Evolutionary conservation across 23 red algal genomes (phyloP).

Genomic region (Gracilariopsis chorda): DNA sequence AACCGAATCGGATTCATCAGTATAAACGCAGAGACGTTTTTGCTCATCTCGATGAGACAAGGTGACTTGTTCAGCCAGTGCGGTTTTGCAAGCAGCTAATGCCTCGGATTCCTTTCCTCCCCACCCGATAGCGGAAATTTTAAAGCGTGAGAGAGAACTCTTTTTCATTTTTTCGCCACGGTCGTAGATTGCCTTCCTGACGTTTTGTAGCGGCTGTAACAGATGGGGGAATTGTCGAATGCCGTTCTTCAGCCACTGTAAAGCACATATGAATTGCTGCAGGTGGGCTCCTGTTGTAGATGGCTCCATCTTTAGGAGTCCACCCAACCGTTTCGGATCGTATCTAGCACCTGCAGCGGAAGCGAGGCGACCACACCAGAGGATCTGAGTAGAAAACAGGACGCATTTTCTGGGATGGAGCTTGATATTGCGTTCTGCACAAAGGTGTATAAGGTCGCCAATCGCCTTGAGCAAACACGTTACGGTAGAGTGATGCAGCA

Average conservation of each 20-base stretch:
- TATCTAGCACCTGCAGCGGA: neutral
- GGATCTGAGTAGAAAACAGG: neutral
- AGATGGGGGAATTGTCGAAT: neutral
- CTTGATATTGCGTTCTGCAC: neutral
- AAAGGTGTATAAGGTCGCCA: neutral
- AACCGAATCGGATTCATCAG: neutral
- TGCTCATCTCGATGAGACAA: neutral
- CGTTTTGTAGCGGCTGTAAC: neutral
- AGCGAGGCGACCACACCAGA: neutral
- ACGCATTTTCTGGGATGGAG: neutral
- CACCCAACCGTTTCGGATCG: neutral
- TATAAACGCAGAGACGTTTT: neutral
- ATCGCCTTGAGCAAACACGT: neutral
- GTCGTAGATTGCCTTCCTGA: neutral
- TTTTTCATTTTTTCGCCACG: neutral
- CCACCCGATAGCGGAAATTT: neutral
- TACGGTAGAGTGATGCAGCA: neutral
- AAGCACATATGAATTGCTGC: constrained; percentile 3
- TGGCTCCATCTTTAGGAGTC: neutral
- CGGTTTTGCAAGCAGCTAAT: neutral
- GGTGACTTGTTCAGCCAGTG: neutral
- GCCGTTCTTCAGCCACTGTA: neutral
- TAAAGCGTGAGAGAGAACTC: neutral
- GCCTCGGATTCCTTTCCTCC: neutral
- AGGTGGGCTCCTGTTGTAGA: neutral